Evolutionary conservation across 768 basidiomycete genomes (phyloP), one percentile per base, ranked within the genome.

Genomic region (Mrakia gelida): DNA sequence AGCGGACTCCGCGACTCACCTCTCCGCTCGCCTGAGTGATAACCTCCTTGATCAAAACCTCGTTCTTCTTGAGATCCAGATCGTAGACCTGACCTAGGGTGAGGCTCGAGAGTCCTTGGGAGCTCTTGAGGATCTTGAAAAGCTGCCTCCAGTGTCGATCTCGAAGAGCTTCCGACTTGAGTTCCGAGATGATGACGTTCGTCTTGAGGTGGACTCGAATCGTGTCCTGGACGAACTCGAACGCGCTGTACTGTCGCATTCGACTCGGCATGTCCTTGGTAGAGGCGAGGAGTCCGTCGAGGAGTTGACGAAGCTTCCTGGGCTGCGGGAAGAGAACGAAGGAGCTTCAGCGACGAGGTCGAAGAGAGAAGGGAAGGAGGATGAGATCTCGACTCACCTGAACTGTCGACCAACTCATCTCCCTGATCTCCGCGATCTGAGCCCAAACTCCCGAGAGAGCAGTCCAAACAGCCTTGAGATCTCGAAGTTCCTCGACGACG

Each of bases 201-300:
- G 92, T 91, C 86, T 97, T 98, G 80, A 98, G 88, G 70, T 95
- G 87, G 18, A 90, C 89, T 65, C 92, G 89, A 75, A 99, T 87
- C 30, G 91, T 88, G 62, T 99, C 96, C 82, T 98, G 95, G 2
- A 98, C 94, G 84, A 93, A 95, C 87, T 98, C 97, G 82, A 98
- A 99, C 0, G 97, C 97, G 13, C 95, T 93, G 84, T 99, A 99
- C 83, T 99, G 97, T 74, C 97, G 89, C 97, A 98, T 99, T 79
- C 95, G 88, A 54, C 93, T 96, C 0, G 97, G 97, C 96, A 99
- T 98, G 70, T 98, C 96, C 86, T 95, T 93, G 32, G 96, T 98
- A n/a, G 94, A 94, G 34, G 89, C 87, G 73, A 98, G 85, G 67
- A 98, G 87, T n/a, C 89, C 90, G 81, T 99, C 96, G 75, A 99